Conservation (phyloP, 1,139 yeast genomes). For the Zygosaccharomyces pseudobailii region DNA sequence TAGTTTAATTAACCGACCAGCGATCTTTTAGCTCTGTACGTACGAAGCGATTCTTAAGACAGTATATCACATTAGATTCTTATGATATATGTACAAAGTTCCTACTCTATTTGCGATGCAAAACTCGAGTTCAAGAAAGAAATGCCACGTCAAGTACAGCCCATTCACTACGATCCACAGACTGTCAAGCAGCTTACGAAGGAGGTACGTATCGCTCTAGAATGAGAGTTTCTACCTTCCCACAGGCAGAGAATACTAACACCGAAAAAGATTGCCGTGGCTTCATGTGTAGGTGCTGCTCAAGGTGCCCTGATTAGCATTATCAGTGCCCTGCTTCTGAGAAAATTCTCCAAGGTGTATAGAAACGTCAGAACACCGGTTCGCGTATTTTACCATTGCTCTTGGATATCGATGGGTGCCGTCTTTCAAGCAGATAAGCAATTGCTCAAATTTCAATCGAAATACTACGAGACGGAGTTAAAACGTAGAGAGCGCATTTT, state of each 20-base stretch:
- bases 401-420: constrained; percentile 39
- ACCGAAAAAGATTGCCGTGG: constrained; percentile 28
- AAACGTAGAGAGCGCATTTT: constrained; percentile 34
- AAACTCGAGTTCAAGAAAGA: not conserved
- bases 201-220: constrained; percentile 20
- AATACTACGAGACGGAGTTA: constrained; percentile 33
- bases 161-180: constrained; percentile 36
- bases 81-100: not conserved
- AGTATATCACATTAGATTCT: not conserved
- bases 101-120: not conserved
- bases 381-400: constrained; percentile 38
- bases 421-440: constrained; percentile 40
- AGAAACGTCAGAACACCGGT: constrained; percentile 37
- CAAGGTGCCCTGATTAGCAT: constrained; percentile 38
- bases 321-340: constrained; percentile 32
- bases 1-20: not conserved
- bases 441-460: constrained; percentile 34
- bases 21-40: not conserved
- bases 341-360: constrained; percentile 34
- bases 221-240: not conserved
- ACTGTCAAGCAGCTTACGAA: constrained; percentile 33
- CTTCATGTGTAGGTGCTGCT: constrained; percentile 37
- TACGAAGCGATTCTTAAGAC: not conserved
- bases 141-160: constrained; percentile 28
- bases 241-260: not conserved